A percentile compares a stretch with the other conserved stretches of the same genome.
Evolutionary conservation across 371 early-diverging fungal species (phyloP).

Genomic region (Dichotomocladium elegans): DNA sequence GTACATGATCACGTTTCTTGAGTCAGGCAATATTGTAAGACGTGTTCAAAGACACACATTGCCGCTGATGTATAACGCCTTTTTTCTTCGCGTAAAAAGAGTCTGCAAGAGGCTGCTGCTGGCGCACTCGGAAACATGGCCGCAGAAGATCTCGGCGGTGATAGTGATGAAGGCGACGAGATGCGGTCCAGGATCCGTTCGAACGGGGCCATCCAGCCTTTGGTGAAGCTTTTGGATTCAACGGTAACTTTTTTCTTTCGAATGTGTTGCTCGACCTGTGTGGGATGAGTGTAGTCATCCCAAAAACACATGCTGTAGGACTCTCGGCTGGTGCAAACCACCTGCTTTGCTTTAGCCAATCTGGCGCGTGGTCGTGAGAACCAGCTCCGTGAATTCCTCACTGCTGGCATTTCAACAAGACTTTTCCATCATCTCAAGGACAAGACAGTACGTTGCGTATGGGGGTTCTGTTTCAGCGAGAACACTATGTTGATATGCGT

Average conservation of each 20-base stretch:
- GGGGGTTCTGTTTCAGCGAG: no score
- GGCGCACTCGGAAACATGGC: slow-evolving; percentile 70
- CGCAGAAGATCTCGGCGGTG: slow-evolving; percentile 70
- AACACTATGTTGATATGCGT: no score
- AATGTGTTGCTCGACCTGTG: background rate
- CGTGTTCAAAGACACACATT: background rate
- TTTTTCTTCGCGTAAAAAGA: slow-evolving; percentile 10
- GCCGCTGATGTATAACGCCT: background rate
- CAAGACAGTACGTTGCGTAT: slow-evolving; percentile 22
- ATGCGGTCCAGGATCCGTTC: slow-evolving; percentile 53
- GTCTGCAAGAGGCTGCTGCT: slow-evolving; percentile 30
- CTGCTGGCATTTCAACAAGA: slow-evolving; percentile 30
- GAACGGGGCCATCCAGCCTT: slow-evolving; percentile 56
- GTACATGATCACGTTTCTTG: slow-evolving; percentile 51
- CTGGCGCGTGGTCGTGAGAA: slow-evolving; percentile 59
- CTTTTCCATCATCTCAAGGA: slow-evolving; percentile 43
- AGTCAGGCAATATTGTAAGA: slow-evolving; percentile 48
- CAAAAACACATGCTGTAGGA: slow-evolving; percentile 23
- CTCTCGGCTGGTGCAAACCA: slow-evolving; percentile 57
- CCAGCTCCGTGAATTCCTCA: slow-evolving; percentile 46
- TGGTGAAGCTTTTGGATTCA: slow-evolving; percentile 53
- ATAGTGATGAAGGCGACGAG: slow-evolving; percentile 63
- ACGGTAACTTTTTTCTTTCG: slow-evolving; percentile 17
- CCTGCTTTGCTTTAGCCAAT: slow-evolving; percentile 77
- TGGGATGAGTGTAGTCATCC: no score